phyloP scores from a whole-genome alignment of 2,329 filamentous ascomycete species.

The Colletotrichum gloeosporioides region DNA sequence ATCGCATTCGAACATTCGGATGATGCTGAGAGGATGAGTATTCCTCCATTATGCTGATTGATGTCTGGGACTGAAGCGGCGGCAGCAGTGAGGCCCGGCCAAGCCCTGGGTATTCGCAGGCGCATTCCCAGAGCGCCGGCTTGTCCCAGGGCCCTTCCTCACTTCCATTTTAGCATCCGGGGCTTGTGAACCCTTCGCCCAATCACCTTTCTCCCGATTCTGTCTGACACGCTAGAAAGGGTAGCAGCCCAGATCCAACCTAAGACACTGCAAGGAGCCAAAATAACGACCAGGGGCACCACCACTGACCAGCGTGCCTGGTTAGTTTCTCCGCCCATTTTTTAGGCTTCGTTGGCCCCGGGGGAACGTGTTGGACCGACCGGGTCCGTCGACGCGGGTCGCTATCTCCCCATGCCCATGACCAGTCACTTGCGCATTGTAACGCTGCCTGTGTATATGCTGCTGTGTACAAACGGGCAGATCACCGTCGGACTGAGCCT shows the following conservation, averaged over 20 bases:
- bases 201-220: slow-evolving; percentile 7
- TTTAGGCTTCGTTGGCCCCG: slow-evolving; percentile 15
- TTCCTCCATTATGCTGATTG: neutral
- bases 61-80: neutral
- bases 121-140: neutral
- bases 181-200: neutral
- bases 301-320: neutral
- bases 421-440: neutral
- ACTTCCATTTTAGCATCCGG: neutral
- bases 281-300: neutral
- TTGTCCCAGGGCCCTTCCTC: neutral
- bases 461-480: neutral
- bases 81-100: neutral
- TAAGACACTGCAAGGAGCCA: neutral
- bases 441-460: neutral
- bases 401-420: neutral
- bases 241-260: neutral
- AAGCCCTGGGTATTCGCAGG: neutral
- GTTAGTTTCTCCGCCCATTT: slow-evolving; percentile 8
- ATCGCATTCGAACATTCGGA: neutral
- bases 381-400: slow-evolving; percentile 15
- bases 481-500: neutral
- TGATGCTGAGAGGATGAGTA: neutral
- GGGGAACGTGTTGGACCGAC: slow-evolving; percentile 18
- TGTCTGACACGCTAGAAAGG: neutral